Conservation (phyloP, 1,284 basidiomycete genomes). For the Rhodotorula sp. region DNA sequence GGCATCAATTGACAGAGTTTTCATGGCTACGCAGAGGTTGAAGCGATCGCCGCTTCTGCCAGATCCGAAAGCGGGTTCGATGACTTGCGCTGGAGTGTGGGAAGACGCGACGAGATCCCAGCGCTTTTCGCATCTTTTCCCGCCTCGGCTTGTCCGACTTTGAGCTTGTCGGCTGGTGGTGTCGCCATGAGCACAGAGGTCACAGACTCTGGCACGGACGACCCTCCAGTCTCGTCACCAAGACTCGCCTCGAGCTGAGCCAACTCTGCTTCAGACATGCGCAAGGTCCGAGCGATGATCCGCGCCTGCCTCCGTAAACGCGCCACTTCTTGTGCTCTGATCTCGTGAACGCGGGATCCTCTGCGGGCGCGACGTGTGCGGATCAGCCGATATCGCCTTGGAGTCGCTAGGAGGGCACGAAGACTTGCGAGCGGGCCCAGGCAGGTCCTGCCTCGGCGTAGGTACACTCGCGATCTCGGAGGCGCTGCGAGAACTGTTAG, state of each 20-base stretch:
- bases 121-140: too few relatives aligned
- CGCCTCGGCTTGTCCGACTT: too few relatives aligned
- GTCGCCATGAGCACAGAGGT: background rate
- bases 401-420: background rate
- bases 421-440: background rate
- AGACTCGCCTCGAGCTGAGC: background rate
- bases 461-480: background rate
- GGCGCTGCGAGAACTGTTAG: background rate
- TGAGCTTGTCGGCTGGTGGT: too few relatives aligned
- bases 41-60: background rate
- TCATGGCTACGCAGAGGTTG: background rate
- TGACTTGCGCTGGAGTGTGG: too few relatives aligned
- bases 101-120: background rate
- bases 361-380: background rate
- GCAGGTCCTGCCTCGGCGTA: slow-evolving; percentile 4
- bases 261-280: background rate
- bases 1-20: background rate
- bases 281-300: background rate
- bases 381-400: background rate
- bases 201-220: too few relatives aligned
- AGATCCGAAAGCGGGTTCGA: too few relatives aligned
- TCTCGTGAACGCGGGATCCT: background rate
- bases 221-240: background rate
- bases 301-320: slow-evolving; percentile 1
- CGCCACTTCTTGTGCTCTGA: background rate